These are phyloP conservation scores for Fusarium sublunatum DNA, from an alignment of 2,329 filamentous ascomycete genomes.

Conservation along the genomic window DNA sequence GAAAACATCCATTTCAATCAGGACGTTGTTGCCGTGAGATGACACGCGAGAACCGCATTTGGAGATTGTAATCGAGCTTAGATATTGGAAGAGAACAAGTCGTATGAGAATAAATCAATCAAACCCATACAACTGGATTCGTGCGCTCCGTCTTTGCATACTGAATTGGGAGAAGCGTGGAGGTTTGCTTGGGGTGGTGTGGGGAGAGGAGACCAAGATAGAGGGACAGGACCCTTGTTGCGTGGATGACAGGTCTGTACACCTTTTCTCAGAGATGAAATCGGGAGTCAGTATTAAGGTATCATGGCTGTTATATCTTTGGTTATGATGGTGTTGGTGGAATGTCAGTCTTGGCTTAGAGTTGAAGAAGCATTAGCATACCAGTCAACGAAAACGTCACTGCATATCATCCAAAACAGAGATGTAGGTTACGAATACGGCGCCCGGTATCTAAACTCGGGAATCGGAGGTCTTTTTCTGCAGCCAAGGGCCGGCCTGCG, in stretches of 20 bases:
- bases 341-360: not conserved
- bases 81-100: not conserved
- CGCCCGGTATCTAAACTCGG: conserved; percentile 33
- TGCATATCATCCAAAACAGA: not conserved
- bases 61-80: not conserved
- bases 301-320: not conserved
- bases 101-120: conserved; percentile 8
- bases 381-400: too few species aligned
- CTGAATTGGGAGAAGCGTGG: conserved; percentile 6
- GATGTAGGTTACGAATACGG: conserved; percentile 35
- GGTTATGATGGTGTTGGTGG: not conserved
- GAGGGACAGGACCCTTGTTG: conserved; percentile 37
- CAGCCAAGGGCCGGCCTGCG: conserved; percentile 17
- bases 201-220: conserved; percentile 29
- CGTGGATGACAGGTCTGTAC: conserved; percentile 33
- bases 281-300: not conserved
- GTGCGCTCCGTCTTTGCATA: conserved; percentile 5
- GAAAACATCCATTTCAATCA: not conserved
- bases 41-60: not conserved
- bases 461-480: conserved; percentile 21
- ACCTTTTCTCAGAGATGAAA: conserved; percentile 18
- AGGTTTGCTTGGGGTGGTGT: conserved; percentile 32
- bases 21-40: not conserved
- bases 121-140: conserved; percentile 6
- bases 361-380: not conserved